A percentile compares a stretch with the other conserved stretches of the same genome.
Evolutionary conservation across 345 rosid genomes (phyloP).

Genomic region (Barbarea vulgaris): DNA sequence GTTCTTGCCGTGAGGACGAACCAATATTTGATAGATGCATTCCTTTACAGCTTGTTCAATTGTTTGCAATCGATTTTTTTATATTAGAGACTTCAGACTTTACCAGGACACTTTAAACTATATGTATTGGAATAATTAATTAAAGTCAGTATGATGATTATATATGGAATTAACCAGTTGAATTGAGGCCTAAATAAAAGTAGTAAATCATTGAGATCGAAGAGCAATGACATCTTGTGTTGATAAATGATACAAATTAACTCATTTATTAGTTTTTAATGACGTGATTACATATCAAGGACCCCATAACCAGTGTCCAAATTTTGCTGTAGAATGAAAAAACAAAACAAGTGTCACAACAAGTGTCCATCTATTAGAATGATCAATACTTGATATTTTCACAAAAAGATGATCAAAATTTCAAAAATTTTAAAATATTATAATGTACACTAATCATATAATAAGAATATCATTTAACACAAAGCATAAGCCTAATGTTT

Average conservation of each 20-base stretch:
- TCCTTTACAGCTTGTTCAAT: too few relatives aligned
- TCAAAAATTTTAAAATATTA: too few relatives aligned
- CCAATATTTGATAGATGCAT: too few relatives aligned
- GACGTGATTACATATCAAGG: conserved; percentile 2
- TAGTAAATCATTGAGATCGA: conserved; percentile 1
- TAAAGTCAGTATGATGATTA: conserved; percentile 18
- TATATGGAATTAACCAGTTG: conserved; percentile 2
- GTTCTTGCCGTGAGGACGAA: too few relatives aligned
- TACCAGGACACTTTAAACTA: background rate
- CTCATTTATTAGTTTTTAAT: conserved; percentile 4
- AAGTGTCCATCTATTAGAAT: too few relatives aligned
- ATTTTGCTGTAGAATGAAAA: background rate
- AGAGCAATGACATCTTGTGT: conserved; percentile 6
- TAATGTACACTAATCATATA: too few relatives aligned
- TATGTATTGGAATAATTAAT: too few relatives aligned
- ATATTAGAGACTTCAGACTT: background rate
- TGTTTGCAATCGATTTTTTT: background rate
- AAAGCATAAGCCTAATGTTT: too few relatives aligned
- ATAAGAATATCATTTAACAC: too few relatives aligned
- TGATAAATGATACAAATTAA: background rate
- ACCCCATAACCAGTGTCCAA: conserved; percentile 9
- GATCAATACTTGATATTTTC: too few relatives aligned
- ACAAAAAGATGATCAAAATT: too few relatives aligned
- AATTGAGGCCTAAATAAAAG: conserved; percentile 5
- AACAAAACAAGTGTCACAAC: background rate